Percentiles rank a stretch among this genome's conserved stretches.
Evolutionary conservation across 768 basidiomycete genomes (phyloP).

Genomic region (Mrakia hoshinonis): DNA sequence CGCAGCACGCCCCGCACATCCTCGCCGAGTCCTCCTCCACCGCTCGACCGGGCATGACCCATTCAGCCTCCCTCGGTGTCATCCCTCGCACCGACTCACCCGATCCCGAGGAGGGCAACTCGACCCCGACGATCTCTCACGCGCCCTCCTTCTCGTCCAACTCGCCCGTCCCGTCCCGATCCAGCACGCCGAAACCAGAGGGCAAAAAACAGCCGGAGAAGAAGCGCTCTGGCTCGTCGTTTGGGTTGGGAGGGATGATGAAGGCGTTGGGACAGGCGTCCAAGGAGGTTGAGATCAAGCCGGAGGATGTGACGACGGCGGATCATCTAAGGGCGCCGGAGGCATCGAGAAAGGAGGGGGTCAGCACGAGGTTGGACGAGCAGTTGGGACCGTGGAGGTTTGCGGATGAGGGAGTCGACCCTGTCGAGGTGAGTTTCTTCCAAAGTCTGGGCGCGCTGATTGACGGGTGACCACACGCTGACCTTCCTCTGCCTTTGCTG

Average conservation of each 20-base stretch:
- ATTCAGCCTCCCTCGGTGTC: conserved; percentile 25
- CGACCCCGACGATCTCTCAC: not conserved
- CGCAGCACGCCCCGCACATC: conserved; percentile 20
- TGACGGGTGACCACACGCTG: not conserved
- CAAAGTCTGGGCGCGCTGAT: not conserved
- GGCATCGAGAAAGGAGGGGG: not conserved
- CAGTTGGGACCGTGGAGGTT: conserved; percentile 30
- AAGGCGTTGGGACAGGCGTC: not conserved
- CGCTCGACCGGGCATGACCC: not conserved
- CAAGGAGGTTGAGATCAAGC: not conserved
- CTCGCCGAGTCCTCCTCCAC: not conserved
- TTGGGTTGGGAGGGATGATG: conserved; percentile 7
- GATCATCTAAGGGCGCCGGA: conserved; percentile 11
- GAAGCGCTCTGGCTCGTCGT: conserved; percentile 11
- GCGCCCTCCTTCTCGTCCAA: not conserved
- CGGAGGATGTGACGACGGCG: conserved; percentile 22
- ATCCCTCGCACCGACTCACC: conserved; percentile 19
- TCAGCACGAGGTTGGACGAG: conserved; percentile 22
- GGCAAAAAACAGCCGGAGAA: not conserved
- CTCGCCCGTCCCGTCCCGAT: not conserved
- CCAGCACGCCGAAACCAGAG: conserved; percentile 1
- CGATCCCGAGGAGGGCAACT: not conserved
- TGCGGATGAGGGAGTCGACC: conserved; percentile 6
- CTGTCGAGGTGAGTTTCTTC: conserved; percentile 17
- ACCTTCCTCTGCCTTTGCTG: not conserved